A percentile compares a stretch with the other conserved stretches of the same genome.
Conservation (phyloP, 164 flowering plant genomes). For the Paratinospora sagittata region DNA sequence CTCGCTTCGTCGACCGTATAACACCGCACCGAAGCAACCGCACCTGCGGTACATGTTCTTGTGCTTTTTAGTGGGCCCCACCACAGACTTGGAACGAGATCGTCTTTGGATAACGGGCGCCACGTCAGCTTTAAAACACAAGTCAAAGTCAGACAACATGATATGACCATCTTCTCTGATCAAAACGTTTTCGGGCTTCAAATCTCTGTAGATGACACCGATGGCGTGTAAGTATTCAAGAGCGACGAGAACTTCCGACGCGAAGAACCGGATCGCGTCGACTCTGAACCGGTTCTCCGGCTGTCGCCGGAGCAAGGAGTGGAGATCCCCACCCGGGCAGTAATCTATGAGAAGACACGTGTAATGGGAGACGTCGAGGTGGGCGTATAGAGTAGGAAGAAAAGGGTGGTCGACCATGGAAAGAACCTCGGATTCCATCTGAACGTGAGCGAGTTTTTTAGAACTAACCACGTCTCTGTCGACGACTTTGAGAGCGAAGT, state of each 20-base stretch:
- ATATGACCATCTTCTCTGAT: constrained; percentile 87
- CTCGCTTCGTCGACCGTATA: constrained; percentile 14
- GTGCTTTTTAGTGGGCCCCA: neutral
- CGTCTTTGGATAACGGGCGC: constrained; percentile 31
- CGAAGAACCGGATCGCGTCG: constrained; percentile 63
- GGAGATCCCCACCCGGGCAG: constrained; percentile 75
- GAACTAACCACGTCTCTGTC: constrained; percentile 41
- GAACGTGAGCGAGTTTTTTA: constrained; percentile 52
- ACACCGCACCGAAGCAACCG: neutral
- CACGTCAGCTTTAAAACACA: constrained; percentile 66
- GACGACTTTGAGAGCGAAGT: constrained; percentile 78
- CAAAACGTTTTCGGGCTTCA: constrained; percentile 88
- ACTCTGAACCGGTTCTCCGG: constrained; percentile 42
- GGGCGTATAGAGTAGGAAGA: constrained; percentile 79
- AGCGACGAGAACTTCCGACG: constrained; percentile 89
- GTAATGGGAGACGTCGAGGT: constrained; percentile 60
- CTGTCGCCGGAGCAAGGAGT: constrained; percentile 44
- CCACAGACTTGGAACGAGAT: no score
- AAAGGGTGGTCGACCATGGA: constrained; percentile 72
- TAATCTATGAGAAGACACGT: constrained; percentile 73
- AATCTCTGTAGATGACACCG: constrained; percentile 82
- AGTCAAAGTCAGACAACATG: constrained; percentile 91
- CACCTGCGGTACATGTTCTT: neutral
- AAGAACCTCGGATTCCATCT: constrained; percentile 57
- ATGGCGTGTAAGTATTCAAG: constrained; percentile 86